Percentiles rank a stretch among this genome's conserved stretches.
phyloP scores from a whole-genome alignment of 805 yeast genomes.

The Cephaloascus albidus region DNA sequence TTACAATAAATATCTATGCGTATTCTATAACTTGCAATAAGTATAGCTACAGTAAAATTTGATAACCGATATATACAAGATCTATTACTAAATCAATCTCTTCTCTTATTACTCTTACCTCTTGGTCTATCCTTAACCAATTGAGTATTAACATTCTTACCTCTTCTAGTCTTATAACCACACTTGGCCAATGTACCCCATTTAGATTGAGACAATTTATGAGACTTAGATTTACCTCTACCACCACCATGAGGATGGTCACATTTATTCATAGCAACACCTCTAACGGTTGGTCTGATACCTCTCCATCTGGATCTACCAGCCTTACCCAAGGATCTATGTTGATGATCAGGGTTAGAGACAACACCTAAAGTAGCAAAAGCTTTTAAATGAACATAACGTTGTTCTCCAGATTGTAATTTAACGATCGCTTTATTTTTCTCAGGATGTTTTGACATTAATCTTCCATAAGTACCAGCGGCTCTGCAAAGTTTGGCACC shows the following conservation, averaged over 20 bases:
- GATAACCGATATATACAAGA: too few species aligned
- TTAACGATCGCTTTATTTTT: constrained; percentile 67
- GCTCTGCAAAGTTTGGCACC: constrained; percentile 90
- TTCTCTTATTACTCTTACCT: constrained; percentile 7
- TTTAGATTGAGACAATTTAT: constrained; percentile 87
- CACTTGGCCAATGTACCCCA: constrained; percentile 95
- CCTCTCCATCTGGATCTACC: constrained; percentile 92
- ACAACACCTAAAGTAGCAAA: constrained; percentile 93
- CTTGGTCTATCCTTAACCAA: constrained; percentile 91
- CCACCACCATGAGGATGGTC: constrained; percentile 99
- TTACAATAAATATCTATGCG: too few species aligned
- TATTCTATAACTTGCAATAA: too few species aligned
- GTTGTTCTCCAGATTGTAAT: constrained; percentile 87
- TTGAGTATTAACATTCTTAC: constrained; percentile 74
- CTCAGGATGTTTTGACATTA: constrained; percentile 69
- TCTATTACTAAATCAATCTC: too few species aligned
- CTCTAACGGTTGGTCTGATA: constrained; percentile 91
- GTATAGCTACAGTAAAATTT: too few species aligned
- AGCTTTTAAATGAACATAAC: constrained; percentile 77
- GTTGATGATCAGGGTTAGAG: constrained; percentile 88
- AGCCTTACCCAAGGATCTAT: constrained; percentile 87
- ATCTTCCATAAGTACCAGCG: constrained; percentile 91
- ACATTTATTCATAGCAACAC: constrained; percentile 95
- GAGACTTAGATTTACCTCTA: constrained; percentile 97
- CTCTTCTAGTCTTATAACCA: constrained; percentile 87